phyloP scores from a whole-genome alignment of 495 filamentous ascomycete genomes.

The Monascus purpureus region DNA sequence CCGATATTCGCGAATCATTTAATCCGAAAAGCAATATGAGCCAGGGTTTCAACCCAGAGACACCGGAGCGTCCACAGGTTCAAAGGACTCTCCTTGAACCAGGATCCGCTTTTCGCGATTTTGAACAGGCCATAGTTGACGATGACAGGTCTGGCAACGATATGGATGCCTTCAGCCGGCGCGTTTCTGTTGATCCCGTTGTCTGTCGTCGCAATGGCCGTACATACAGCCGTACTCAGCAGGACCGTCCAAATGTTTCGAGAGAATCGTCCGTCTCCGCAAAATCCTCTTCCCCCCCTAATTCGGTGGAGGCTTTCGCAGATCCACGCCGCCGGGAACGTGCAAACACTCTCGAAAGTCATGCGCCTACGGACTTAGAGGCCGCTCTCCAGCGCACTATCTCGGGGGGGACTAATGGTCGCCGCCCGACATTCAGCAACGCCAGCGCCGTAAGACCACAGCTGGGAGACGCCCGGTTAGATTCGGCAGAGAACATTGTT shows the following conservation, averaged over 20 bases:
- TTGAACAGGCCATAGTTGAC: constrained; percentile 75
- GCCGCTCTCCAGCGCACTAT: constrained; percentile 54
- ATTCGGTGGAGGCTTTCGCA: constrained; percentile 95
- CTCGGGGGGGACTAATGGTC: constrained; percentile 50
- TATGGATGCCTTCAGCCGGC: constrained; percentile 23
- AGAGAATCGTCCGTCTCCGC: constrained; percentile 44
- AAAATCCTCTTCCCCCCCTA: constrained; percentile 73
- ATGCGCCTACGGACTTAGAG: constrained; percentile 40
- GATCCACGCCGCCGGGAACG: constrained; percentile 55
- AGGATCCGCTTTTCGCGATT: constrained; percentile 47
- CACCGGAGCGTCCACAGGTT: constrained; percentile 29
- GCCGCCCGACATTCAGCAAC: constrained; percentile 49
- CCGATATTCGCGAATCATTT: constrained; percentile 11
- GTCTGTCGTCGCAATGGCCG: constrained; percentile 24
- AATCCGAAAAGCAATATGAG: constrained; percentile 26
- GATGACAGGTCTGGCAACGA: constrained; percentile 46
- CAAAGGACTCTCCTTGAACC: constrained; percentile 31
- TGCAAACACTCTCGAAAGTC: constrained; percentile 49
- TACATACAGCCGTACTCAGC: constrained; percentile 26
- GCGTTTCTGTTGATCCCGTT: constrained; percentile 25
- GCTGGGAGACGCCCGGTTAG: constrained; percentile 27
- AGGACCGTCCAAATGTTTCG: constrained; percentile 28
- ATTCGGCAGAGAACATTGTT: constrained; percentile 67
- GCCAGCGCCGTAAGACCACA: constrained; percentile 35
- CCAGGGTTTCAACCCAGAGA: constrained; percentile 13